Evolutionary conservation across 345 rosid species (phyloP).

Genomic region (Euphorbia lathyris): DNA sequence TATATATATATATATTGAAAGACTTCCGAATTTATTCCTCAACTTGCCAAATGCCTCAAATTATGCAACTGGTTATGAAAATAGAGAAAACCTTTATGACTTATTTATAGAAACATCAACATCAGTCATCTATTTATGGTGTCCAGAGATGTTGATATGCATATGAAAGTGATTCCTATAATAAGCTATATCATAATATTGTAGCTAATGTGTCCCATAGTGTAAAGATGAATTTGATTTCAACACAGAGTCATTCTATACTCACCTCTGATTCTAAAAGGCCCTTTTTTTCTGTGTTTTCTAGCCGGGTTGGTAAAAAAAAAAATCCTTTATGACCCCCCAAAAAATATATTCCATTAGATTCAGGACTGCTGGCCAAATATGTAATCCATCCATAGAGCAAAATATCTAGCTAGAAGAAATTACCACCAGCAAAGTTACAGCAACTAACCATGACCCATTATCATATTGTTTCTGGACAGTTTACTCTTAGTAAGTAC

Average conservation of each 20-base stretch:
- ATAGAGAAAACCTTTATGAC: background rate
- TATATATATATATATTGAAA: no score
- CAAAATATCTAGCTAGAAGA: background rate
- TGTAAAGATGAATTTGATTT: no score
- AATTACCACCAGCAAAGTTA: background rate
- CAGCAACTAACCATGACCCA: background rate
- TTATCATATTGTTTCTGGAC: background rate
- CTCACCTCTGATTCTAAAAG: no score
- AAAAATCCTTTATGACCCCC: no score
- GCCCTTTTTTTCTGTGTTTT: no score
- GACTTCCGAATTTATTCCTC: no score
- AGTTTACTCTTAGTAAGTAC: background rate
- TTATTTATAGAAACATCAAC: background rate
- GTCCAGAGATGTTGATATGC: background rate
- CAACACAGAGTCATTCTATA: no score
- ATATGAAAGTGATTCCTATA: background rate
- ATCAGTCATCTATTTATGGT: background rate
- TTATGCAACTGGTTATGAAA: background rate
- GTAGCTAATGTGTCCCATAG: no score
- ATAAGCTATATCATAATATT: no score
- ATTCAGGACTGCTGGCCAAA: background rate
- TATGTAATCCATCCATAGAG: background rate
- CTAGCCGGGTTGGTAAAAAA: no score
- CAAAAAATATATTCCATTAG: no score
- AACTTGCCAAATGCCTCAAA: background rate